These are phyloP conservation scores for Saprolegnia diclina DNA, from an alignment of 352 stramenopile species.

Conservation along the genomic window DNA sequence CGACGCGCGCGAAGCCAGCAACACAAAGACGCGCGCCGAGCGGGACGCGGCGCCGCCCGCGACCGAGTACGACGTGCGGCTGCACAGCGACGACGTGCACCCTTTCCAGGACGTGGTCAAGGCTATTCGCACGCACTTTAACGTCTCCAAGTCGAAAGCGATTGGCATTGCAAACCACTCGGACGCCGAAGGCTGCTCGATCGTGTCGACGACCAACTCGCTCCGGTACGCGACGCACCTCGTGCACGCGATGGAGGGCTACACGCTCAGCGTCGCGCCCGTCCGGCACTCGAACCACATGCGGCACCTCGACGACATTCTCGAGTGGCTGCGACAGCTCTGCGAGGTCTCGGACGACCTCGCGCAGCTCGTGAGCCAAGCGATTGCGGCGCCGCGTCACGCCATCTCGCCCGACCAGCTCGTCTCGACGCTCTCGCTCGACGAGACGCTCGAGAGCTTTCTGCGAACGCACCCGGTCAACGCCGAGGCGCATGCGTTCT, in stretches of 20 bases:
- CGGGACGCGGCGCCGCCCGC: slow-evolving; percentile 14
- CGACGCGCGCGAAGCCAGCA: slow-evolving; percentile 25
- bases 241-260: slow-evolving; percentile 48
- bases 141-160: slow-evolving; percentile 47
- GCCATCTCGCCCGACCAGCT: background rate
- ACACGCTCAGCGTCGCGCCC: slow-evolving; percentile 58
- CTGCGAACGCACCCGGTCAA: background rate
- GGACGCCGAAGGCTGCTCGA: slow-evolving; percentile 52
- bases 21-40: slow-evolving; percentile 8
- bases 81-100: slow-evolving; percentile 84
- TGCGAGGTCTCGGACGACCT: slow-evolving; percentile 66
- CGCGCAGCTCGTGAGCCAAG: slow-evolving; percentile 59
- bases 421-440: background rate
- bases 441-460: background rate
- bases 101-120: slow-evolving; percentile 70
- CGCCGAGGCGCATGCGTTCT: background rate
- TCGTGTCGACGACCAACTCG: slow-evolving; percentile 34
- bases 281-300: slow-evolving; percentile 67
- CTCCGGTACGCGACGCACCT: slow-evolving; percentile 46
- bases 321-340: slow-evolving; percentile 72
- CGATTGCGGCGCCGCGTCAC: slow-evolving; percentile 29
- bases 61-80: slow-evolving; percentile 49
- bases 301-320: slow-evolving; percentile 39
- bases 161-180: slow-evolving; percentile 48
- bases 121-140: slow-evolving; percentile 47